A percentile compares a stretch with the other conserved stretches of the same genome.
Evolutionary conservation across 441 rosid genomes (phyloP).

Genomic region (Erodium chrysanthum): DNA sequence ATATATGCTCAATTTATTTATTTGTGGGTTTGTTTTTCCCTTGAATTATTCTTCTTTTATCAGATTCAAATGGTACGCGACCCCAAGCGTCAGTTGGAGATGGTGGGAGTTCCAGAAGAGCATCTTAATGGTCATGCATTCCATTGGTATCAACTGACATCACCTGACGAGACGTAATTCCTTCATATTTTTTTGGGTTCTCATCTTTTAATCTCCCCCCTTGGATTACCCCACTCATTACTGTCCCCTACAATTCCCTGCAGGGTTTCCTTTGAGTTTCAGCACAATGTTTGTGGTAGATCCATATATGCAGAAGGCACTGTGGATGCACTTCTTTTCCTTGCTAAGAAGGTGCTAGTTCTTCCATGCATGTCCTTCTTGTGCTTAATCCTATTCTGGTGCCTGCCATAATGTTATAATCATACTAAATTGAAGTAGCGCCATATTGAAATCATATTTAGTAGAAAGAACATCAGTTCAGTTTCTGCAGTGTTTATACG

Average conservation of each 20-base stretch:
- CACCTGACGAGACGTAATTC: neutral
- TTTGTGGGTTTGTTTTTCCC: too few relatives aligned
- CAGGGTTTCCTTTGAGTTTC: constrained; percentile 93
- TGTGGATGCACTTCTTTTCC: constrained; percentile 74
- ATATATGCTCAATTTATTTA: too few relatives aligned
- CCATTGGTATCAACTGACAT: constrained; percentile 17
- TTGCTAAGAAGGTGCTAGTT: constrained; percentile 61
- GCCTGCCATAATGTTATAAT: too few relatives aligned
- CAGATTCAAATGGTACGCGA: constrained; percentile 75
- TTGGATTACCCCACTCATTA: neutral
- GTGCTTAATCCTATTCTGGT: neutral
- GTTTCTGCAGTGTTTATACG: neutral
- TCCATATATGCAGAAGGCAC: constrained; percentile 91
- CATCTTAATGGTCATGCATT: neutral
- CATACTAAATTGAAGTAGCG: too few relatives aligned
- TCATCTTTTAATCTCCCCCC: neutral
- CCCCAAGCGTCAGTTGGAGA: constrained; percentile 58
- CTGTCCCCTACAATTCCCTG: constrained; percentile 12
- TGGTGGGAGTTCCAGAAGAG: constrained; percentile 87
- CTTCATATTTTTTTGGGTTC: neutral
- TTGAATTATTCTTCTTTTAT: neutral
- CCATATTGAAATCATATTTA: too few relatives aligned
- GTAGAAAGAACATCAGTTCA: too few relatives aligned
- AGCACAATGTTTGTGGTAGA: constrained; percentile 92
- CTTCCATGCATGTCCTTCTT: neutral